Percentiles rank a stretch among this genome's conserved stretches.
Conservation (phyloP, 768 basidiomycete genomes). For the Tylopilus intermedius region DNA sequence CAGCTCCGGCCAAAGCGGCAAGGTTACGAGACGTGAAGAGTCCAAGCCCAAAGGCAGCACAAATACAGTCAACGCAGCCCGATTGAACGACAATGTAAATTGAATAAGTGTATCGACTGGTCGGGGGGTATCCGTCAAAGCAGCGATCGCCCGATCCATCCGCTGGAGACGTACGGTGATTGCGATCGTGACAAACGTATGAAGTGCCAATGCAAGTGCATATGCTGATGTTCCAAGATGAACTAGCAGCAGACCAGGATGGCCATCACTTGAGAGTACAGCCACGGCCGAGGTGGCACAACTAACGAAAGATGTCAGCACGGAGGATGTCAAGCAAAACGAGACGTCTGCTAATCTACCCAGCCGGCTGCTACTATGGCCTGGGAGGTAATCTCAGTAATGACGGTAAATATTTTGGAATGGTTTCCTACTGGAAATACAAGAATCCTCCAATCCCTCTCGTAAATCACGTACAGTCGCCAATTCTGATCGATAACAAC, state of each 20-base stretch:
- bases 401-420: neutral
- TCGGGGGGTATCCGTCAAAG: neutral
- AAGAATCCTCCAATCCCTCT: neutral
- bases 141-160: neutral
- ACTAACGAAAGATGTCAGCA: neutral
- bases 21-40: no score
- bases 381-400: no score
- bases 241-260: no score
- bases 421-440: neutral
- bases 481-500: neutral
- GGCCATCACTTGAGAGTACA: neutral
- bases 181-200: neutral
- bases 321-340: neutral
- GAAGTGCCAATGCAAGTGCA: no score
- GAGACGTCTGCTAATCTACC: neutral
- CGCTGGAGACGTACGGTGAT: neutral
- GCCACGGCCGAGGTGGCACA: neutral
- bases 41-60: no score
- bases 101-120: no score
- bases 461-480: slow-evolving; percentile 5
- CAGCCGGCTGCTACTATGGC: no score
- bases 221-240: no score
- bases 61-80: no score
- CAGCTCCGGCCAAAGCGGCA: no score
- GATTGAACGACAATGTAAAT: no score